These are phyloP conservation scores for Scleromitrula shiraiana DNA, from an alignment of 2,329 filamentous ascomycete genomes.

Conservation along the genomic window DNA sequence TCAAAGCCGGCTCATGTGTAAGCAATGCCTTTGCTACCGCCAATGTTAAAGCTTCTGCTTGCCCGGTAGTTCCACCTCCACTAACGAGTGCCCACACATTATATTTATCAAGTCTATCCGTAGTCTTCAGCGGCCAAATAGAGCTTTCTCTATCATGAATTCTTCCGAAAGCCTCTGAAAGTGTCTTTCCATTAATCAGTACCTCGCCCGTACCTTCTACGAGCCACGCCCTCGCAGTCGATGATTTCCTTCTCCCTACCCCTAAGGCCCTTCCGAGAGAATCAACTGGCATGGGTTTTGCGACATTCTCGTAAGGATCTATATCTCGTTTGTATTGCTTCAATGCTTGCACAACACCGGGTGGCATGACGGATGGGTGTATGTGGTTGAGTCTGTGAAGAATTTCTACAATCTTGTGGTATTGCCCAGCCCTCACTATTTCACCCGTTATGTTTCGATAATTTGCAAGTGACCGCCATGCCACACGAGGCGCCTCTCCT, in stretches of 20 bases:
- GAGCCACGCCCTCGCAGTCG: constrained; percentile 74
- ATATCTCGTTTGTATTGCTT: constrained; percentile 65
- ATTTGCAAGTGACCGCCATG: constrained; percentile 73
- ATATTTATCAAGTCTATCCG: constrained; percentile 85
- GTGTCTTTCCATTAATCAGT: constrained; percentile 79
- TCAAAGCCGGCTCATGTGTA: constrained; percentile 87
- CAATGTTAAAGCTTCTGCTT: constrained; percentile 89
- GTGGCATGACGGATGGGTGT: constrained; percentile 66
- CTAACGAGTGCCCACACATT: constrained; percentile 83
- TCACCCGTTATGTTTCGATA: constrained; percentile 68
- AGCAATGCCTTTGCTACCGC: constrained; percentile 81
- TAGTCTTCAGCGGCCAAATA: constrained; percentile 80
- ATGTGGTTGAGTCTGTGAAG: constrained; percentile 80
- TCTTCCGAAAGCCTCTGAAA: constrained; percentile 74
- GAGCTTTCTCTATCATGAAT: constrained; percentile 93
- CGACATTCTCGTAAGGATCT: constrained; percentile 58
- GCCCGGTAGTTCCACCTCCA: constrained; percentile 87
- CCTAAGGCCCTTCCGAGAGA: constrained; percentile 70
- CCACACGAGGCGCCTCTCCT: constrained; percentile 60
- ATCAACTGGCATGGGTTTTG: constrained; percentile 62
- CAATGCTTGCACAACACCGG: constrained; percentile 58
- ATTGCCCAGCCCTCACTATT: constrained; percentile 67
- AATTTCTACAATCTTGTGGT: constrained; percentile 65
- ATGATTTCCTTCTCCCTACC: constrained; percentile 80
- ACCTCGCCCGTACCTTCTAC: constrained; percentile 91